Base-by-base conservation (phyloP, 192 early-diverging fungal species). In the Podila minutissima region DNA sequence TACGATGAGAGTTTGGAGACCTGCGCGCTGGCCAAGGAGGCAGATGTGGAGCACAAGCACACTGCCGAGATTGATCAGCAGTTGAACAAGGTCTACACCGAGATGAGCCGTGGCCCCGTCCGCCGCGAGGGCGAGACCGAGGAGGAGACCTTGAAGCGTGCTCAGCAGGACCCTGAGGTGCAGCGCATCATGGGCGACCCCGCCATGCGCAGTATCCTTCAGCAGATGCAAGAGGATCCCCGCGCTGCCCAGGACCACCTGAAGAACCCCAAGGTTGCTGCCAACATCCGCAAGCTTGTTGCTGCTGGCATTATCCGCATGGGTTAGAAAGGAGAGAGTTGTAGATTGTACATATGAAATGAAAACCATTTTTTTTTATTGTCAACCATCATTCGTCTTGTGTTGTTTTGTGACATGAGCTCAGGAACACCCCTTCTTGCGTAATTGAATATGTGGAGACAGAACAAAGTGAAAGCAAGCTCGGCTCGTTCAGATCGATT, bases 141-240 rank as follows among this genome's bases (percentile, higher is more conserved):
- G 57, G 95, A 97, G 74, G 94, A 99, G 82, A 89, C 88, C 15
- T 68, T 95, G 50, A 91, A 92, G 72, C 86, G 91, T 50, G 98
- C 98, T n/a, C 90, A 93, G 83, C 89, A 93, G 57, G 92, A 99
- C 82, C 98, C 98, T 64, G 97, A 97, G 85, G 91, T 98, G 24
- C 86, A 93, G 72, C 86, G 86, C 66, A 91, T 98, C 69, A 86
- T 99, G 82, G 88, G 75, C 24, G 97, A 99, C 84, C 98, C 98
- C 17, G 91, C 95, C 69, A 99, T 99, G 98, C 93, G 95, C 76
- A 90, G 90, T 82, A 98, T 99, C 69, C 89, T 99, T 72, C 91
- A 96, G 84, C 97, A 98, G 85, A 98, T 98, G 95, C 96, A 98
- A 84, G 88, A 93, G 69, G 95, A 99, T 82, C 98, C 98, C 12